Conservation (phyloP, 2,329 filamentous ascomycete genomes). For the Furcasterigmium sp. region DNA sequence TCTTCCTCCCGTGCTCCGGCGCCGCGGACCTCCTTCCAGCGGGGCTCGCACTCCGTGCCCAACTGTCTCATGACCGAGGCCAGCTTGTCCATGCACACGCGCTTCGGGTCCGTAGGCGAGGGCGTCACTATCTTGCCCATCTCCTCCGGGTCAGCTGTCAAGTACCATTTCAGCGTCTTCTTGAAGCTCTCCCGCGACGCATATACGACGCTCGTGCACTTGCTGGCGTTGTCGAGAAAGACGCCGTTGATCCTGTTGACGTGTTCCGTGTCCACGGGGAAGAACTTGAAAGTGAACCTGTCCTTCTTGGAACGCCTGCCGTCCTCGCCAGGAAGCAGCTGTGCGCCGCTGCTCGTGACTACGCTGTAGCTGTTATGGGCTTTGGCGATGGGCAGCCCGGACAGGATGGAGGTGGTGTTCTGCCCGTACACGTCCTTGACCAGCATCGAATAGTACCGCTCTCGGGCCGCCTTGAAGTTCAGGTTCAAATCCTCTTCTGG, state of each 20-base stretch:
- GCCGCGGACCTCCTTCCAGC: not conserved
- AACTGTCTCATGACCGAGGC: conserved; percentile 10
- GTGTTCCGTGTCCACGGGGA: conserved; percentile 14
- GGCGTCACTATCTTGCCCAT: conserved; percentile 5
- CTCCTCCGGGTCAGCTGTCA: conserved; percentile 7
- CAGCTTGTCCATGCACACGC: conserved; percentile 7
- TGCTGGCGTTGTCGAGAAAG: conserved; percentile 17
- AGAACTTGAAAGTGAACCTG: conserved; percentile 20
- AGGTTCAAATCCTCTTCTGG: conserved; percentile 15
- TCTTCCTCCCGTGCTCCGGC: not conserved
- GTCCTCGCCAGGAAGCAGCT: conserved; percentile 9
- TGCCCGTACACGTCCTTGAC: conserved; percentile 5
- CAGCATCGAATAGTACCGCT: not conserved
- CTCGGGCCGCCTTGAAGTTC: not conserved
- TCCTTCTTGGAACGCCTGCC: conserved; percentile 10
- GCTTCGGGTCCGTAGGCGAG: conserved; percentile 8
- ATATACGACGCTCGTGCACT: conserved; percentile 16
- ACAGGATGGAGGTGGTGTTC: conserved; percentile 10
- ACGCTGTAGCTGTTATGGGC: conserved; percentile 16
- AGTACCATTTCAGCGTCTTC: conserved; percentile 13
- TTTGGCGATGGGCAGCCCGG: conserved; percentile 17
- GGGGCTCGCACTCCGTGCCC: not conserved
- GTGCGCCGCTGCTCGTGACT: conserved; percentile 11
- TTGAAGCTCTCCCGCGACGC: conserved; percentile 9
- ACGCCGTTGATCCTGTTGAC: conserved; percentile 20